Percentiles rank a stretch among this genome's conserved stretches.
phyloP scores from a whole-genome alignment of 1,139 yeast genomes.

The Hyphopichia buzzinii region DNA sequence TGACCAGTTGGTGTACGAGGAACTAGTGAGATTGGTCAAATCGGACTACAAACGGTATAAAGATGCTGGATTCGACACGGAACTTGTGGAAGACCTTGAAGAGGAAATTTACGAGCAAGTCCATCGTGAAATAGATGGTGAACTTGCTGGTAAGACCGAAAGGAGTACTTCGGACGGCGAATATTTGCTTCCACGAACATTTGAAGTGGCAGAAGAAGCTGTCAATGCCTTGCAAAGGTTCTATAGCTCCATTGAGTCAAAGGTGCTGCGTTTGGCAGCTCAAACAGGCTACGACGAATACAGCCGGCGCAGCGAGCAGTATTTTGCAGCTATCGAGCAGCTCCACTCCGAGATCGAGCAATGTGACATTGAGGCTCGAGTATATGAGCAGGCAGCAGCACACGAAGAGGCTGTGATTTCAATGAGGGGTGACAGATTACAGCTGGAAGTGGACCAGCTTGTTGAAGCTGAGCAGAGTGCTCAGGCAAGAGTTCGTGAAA shows the following conservation, averaged over 20 bases:
- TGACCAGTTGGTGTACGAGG: conserved; percentile 29
- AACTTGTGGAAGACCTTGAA: conserved; percentile 40
- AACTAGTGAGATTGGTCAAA: conserved; percentile 36
- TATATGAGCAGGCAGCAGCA: conserved; percentile 13
- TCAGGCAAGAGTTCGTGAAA: conserved; percentile 18
- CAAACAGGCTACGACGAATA: not conserved
- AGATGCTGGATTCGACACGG: conserved; percentile 18
- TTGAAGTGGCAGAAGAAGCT: conserved; percentile 13
- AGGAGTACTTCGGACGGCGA: not conserved
- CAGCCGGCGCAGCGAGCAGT: conserved; percentile 4
- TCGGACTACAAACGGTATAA: conserved; percentile 47
- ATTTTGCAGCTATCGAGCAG: conserved; percentile 22
- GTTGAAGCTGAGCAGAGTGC: conserved; percentile 35
- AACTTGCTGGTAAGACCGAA: conserved; percentile 9
- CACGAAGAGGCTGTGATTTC: conserved; percentile 32
- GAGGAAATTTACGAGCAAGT: conserved; percentile 29
- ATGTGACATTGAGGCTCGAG: conserved; percentile 20
- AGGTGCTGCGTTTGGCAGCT: not conserved
- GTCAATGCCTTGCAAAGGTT: conserved; percentile 5
- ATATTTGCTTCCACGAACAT: conserved; percentile 12
- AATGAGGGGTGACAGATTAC: conserved; percentile 27
- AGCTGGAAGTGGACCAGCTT: conserved; percentile 37
- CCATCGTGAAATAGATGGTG: conserved; percentile 26
- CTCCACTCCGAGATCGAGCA: conserved; percentile 22
- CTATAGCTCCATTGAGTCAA: not conserved